Percentiles rank a stretch among this genome's conserved stretches.
Conservation (phyloP, 2,329 filamentous ascomycete species). For the Diplodia sapinea region DNA sequence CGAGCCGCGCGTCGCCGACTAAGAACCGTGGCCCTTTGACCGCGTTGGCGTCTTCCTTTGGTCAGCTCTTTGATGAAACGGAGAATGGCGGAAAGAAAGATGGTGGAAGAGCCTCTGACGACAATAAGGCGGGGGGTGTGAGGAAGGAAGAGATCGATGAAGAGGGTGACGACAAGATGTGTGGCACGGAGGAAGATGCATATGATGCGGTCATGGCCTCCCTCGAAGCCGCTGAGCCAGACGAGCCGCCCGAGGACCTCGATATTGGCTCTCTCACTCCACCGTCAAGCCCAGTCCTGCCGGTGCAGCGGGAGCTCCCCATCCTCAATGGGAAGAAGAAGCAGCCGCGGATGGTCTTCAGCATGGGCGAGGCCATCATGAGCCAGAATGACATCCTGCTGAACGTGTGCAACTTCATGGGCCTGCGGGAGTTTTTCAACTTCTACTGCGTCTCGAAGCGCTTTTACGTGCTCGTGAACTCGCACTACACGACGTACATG, state of each 20-base stretch:
- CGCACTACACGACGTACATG: conserved; percentile 61
- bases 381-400: conserved; percentile 47
- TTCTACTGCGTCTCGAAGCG: conserved; percentile 50
- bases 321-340: background rate
- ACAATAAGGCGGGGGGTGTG: background rate
- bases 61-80: background rate
- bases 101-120: background rate
- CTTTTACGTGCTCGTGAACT: conserved; percentile 46
- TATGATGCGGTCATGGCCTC: conserved; percentile 10
- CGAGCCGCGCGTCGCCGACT: background rate
- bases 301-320: background rate
- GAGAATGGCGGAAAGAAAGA: too few relatives aligned
- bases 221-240: background rate
- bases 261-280: conserved; percentile 8
- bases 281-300: background rate
- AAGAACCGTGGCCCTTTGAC: conserved; percentile 1
- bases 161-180: background rate
- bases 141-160: background rate
- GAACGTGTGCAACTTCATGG: conserved; percentile 41
- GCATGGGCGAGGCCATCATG: conserved; percentile 45
- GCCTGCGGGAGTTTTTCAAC: conserved; percentile 36
- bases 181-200: background rate
- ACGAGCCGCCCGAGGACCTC: background rate
- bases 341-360: conserved; percentile 36
- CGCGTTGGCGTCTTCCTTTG: conserved; percentile 6